Evolutionary conservation across 1,139 yeast species (phyloP).

Genomic region (Scheffersomyces segobiensis): DNA sequence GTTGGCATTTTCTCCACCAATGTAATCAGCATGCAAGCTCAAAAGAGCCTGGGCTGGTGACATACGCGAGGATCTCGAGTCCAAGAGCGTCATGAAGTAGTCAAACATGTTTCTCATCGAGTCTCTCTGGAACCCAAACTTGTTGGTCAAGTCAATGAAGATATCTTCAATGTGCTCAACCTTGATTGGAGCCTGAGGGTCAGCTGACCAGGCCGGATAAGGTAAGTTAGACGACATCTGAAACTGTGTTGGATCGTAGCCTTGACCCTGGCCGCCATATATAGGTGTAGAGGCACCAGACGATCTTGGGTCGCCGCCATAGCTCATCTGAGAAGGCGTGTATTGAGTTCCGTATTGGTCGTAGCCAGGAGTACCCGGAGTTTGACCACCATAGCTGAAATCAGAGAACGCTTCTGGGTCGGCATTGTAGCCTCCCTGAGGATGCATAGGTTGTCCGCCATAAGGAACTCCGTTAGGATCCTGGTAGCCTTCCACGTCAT

Average conservation of each 20-base stretch:
- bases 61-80: constrained; percentile 95
- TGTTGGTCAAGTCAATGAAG: constrained; percentile 83
- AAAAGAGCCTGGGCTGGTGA: constrained; percentile 93
- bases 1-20: constrained; percentile 34
- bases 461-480: constrained; percentile 30
- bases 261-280: constrained; percentile 63
- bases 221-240: constrained; percentile 68
- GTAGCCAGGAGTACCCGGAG: constrained; percentile 67
- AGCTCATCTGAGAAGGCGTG: constrained; percentile 81
- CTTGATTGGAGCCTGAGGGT: constrained; percentile 72
- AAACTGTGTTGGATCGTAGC: constrained; percentile 67
- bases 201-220: constrained; percentile 96
- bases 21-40: constrained; percentile 93
- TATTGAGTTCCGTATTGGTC: constrained; percentile 80
- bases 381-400: constrained; percentile 65
- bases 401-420: constrained; percentile 80
- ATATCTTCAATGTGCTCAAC: constrained; percentile 91
- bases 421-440: constrained; percentile 47
- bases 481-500: constrained; percentile 50
- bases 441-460: constrained; percentile 25
- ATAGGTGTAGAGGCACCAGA: constrained; percentile 97
- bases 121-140: constrained; percentile 97
- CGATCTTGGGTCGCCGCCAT: constrained; percentile 73
- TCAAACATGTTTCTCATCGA: constrained; percentile 97
- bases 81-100: constrained; percentile 89